These are phyloP conservation scores for Aspergillus panamensis DNA, from an alignment of 495 filamentous ascomycete species.

Conservation along the genomic window DNA sequence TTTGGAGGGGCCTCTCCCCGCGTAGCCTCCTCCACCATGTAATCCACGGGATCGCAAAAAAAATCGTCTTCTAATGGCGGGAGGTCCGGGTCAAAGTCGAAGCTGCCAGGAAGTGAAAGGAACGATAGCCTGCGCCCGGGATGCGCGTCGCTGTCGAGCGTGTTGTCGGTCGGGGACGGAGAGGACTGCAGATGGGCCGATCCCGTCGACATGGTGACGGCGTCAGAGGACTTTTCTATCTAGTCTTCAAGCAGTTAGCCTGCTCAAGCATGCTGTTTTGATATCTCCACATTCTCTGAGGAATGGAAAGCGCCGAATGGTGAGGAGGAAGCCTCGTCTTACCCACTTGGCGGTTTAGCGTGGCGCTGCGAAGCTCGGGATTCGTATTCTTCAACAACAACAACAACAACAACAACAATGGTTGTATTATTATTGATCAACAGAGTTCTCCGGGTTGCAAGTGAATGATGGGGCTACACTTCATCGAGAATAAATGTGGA, in stretches of 20 bases:
- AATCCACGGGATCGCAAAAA: constrained; percentile 30
- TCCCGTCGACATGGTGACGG: constrained; percentile 42
- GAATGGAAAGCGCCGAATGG: constrained; percentile 8
- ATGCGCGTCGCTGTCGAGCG: constrained; percentile 24
- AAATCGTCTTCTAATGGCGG: constrained; percentile 39
- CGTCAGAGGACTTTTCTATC: constrained; percentile 11
- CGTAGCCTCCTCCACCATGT: constrained; percentile 37
- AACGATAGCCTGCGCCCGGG: constrained; percentile 29
- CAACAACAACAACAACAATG: not conserved
- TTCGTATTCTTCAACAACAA: not conserved
- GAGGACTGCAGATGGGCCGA: constrained; percentile 24
- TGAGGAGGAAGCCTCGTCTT: constrained; percentile 4
- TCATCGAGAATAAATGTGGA: not conserved
- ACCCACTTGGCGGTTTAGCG: constrained; percentile 22
- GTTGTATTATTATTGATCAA: not conserved
- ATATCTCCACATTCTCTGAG: constrained; percentile 31
- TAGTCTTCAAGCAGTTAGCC: constrained; percentile 15
- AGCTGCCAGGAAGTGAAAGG: constrained; percentile 28
- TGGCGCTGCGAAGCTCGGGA: constrained; percentile 4
- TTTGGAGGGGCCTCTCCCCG: constrained; percentile 29
- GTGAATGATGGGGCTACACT: no score
- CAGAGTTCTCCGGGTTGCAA: no score
- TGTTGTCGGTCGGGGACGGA: constrained; percentile 13
- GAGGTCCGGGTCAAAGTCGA: constrained; percentile 35
- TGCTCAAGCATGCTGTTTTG: constrained; percentile 25